Conservation (phyloP, 352 stramenopile species). For the Vaucheria bursata region DNA sequence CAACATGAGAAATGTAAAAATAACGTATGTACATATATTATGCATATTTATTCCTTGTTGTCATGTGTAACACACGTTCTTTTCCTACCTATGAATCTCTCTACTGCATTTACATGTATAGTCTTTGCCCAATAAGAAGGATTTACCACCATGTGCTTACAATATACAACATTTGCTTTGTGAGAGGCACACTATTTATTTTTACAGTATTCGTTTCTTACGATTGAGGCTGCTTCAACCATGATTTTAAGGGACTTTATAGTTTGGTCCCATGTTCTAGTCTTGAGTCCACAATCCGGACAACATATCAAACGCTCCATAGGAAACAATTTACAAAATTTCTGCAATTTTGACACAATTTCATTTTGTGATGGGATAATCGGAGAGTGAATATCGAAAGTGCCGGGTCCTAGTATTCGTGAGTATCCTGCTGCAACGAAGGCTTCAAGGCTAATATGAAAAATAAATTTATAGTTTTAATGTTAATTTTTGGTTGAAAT, state of each 20-base stretch:
- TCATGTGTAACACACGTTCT: too few relatives aligned
- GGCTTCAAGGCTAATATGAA: slow-evolving; percentile 72
- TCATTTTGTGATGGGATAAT: slow-evolving; percentile 73
- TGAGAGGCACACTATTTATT: too few relatives aligned
- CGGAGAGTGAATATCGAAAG: slow-evolving; percentile 86
- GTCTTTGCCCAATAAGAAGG: too few relatives aligned
- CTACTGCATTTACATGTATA: too few relatives aligned
- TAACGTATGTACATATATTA: too few relatives aligned
- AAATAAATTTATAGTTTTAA: slow-evolving; percentile 73
- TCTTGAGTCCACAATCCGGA: slow-evolving; percentile 85
- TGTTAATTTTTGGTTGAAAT: too few relatives aligned
- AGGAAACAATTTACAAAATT: slow-evolving; percentile 66
- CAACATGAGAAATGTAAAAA: too few relatives aligned
- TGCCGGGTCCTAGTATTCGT: slow-evolving; percentile 74
- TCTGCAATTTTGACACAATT: slow-evolving; percentile 66
- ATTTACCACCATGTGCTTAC: too few relatives aligned
- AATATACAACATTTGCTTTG: too few relatives aligned
- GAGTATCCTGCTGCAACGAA: slow-evolving; percentile 78
- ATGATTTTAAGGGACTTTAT: slow-evolving; percentile 33
- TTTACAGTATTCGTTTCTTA: slow-evolving; percentile 12
- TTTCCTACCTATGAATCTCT: too few relatives aligned
- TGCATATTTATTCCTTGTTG: too few relatives aligned
- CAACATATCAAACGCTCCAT: slow-evolving; percentile 67
- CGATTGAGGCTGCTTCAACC: slow-evolving; percentile 23
- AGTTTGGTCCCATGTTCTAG: slow-evolving; percentile 68